Percentiles rank a stretch among this genome's conserved stretches.
These are phyloP conservation scores for Ligustrum vulgare DNA, from an alignment of 257 asterid genomes.

Conservation along the genomic window DNA sequence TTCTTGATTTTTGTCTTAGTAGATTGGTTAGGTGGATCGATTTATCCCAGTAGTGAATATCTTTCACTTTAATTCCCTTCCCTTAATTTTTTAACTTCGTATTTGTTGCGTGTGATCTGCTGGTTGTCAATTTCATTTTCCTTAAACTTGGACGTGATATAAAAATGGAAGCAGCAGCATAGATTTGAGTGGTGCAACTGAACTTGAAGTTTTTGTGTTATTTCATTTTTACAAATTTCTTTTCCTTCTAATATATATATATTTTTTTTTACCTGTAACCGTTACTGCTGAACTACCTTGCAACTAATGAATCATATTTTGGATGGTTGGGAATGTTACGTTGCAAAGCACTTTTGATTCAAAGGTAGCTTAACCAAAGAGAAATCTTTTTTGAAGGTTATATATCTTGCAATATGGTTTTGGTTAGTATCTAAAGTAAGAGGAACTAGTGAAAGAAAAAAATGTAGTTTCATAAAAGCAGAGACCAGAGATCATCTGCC, in stretches of 20 bases:
- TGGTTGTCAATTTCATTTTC: neutral
- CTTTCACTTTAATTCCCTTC: neutral
- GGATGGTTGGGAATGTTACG: constrained; percentile 2
- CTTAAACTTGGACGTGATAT: neutral
- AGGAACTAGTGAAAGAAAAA: no score
- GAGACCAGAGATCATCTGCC: constrained; percentile 6
- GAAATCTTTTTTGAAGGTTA: neutral
- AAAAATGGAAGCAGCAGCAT: neutral
- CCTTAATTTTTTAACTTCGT: neutral
- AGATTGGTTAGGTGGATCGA: constrained; percentile 11
- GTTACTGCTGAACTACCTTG: neutral
- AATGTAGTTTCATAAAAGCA: neutral
- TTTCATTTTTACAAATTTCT: neutral
- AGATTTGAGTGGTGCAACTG: neutral
- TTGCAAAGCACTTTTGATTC: neutral
- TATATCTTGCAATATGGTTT: constrained; percentile 6
- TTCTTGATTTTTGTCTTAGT: constrained; percentile 7
- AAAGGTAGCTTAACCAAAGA: neutral
- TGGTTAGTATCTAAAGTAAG: neutral
- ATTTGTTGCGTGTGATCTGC: neutral
- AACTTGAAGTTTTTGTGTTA: neutral
- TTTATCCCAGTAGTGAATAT: neutral
- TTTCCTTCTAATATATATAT: neutral
- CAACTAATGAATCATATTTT: neutral
- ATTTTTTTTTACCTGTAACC: neutral